Base-by-base conservation (phyloP, 805 yeast genomes). In the Saturnispora kantuleensis region DNA sequence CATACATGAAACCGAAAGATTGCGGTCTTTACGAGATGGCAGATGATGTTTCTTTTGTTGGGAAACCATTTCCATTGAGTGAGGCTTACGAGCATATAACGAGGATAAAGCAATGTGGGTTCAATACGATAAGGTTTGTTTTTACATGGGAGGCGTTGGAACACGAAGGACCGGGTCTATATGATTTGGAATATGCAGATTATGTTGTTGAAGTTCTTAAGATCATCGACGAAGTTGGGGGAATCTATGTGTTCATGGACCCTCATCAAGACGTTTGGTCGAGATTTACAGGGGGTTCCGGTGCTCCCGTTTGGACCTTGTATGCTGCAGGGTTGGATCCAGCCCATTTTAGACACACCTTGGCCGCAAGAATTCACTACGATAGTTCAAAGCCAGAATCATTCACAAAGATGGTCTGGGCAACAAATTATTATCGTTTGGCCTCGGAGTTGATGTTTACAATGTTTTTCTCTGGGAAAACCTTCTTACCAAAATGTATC, bases 241-340 rank as follows among this genome's bases (percentile, higher is more conserved):
- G 89, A 0, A 58, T 88, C 15, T 84, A 82, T 54, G 85, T 87
- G 6, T 79, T 84, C 52, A 58, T 89, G 51, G 96, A 89, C 56
- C 86, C 94, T 1, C 97, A 89, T 59, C 97, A 89, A 60, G 97
- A 89, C 59, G 94, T 81, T 10, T 89, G 97, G 97, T 81, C 93
- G 1, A 73, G 96, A 39, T 84, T 71, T 57, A 68, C 79, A 10
- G 96, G 96, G 5, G 97, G 97, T 2, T 79, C 86, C 39, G 97
- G 97, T 15, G 95, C 96, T 3, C 97, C 97, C 1, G 55, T 85
- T 56, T 89, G 97, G 97, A 88, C 97, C 0, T 59, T 88, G 4
- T 80, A 84, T 56, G 89, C 93, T 18, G 95, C 90, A 2, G 96
- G 96, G 1, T 64, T 89, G 39, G 76, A 89, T 45, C 96, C 96